Evolutionary conservation across 139 green algal genomes (phyloP).

Genomic region (Haematococcus lacustris): DNA sequence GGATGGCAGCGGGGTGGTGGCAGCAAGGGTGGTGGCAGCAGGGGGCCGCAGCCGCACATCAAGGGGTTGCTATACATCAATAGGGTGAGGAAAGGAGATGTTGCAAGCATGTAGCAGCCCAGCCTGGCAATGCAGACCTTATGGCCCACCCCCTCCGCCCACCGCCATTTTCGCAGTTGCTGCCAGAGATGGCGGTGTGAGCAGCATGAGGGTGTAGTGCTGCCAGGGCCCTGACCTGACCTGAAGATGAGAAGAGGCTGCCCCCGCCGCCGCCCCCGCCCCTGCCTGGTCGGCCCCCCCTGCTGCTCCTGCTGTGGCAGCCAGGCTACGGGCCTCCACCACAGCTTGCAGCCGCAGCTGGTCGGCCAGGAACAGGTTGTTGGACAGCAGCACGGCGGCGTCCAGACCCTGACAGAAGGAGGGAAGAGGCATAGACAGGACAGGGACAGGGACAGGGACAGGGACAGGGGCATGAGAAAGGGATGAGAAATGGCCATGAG

Average conservation of each 20-base stretch:
- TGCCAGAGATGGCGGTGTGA: not conserved
- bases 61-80: no score
- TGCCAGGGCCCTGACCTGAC: not conserved
- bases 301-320: conserved; percentile 4
- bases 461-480: not conserved
- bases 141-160: not conserved
- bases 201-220: no score
- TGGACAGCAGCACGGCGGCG: conserved; percentile 39
- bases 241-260: not conserved
- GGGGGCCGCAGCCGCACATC: no score
- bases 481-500: not conserved
- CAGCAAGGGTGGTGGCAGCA: no score
- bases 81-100: no score
- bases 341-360: conserved; percentile 20
- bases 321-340: conserved; percentile 11
- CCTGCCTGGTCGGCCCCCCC: not conserved
- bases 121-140: no score
- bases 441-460: no score
- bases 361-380: conserved; percentile 36
- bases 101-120: no score
- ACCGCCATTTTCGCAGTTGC: not conserved
- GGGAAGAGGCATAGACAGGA: no score
- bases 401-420: conserved; percentile 48
- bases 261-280: not conserved
- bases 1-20: no score